Evolutionary conservation across 305 asterid species (phyloP).

Genomic region (Coffea humblotiana): DNA sequence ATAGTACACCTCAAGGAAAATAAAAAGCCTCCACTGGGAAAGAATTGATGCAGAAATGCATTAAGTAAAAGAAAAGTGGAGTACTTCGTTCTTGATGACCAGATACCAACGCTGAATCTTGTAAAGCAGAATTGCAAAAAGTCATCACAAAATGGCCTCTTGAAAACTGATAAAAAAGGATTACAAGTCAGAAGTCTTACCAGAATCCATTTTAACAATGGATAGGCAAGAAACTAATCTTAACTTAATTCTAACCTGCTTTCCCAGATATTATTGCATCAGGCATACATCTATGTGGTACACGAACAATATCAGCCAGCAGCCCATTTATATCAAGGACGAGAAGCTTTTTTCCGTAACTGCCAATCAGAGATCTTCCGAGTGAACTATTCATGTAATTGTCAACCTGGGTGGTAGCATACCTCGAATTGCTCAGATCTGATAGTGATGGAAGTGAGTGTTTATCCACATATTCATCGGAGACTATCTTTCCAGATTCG

Average conservation of each 20-base stretch:
- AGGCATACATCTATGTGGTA: slow-evolving; percentile 49
- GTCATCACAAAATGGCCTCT: slow-evolving; percentile 80
- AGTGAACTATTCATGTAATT: slow-evolving; percentile 22
- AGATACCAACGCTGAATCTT: slow-evolving; percentile 73
- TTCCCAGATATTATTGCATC: slow-evolving; percentile 53
- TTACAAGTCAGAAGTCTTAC: slow-evolving; percentile 33
- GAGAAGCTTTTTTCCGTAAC: slow-evolving; percentile 65
- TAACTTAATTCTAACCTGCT: slow-evolving; percentile 52
- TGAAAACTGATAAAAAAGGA: slow-evolving; percentile 54
- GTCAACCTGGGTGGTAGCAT: slow-evolving; percentile 24
- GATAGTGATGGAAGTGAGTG: slow-evolving; percentile 18
- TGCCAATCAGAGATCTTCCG: slow-evolving; percentile 10
- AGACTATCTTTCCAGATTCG: slow-evolving; percentile 16
- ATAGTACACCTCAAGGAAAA: slow-evolving; percentile 12
- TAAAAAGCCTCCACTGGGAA: neutral
- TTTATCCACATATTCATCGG: neutral
- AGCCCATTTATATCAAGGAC: slow-evolving; percentile 93
- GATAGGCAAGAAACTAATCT: neutral
- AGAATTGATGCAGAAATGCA: neutral
- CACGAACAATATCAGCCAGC: slow-evolving; percentile 58
- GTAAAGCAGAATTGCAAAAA: slow-evolving; percentile 83
- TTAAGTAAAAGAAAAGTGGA: slow-evolving; percentile 31
- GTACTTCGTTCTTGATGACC: slow-evolving; percentile 89
- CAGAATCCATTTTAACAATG: neutral
- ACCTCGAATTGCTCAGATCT: slow-evolving; percentile 23